Conservation (phyloP, 257 asterid genomes). For the Oldenlandia corymbosa region DNA sequence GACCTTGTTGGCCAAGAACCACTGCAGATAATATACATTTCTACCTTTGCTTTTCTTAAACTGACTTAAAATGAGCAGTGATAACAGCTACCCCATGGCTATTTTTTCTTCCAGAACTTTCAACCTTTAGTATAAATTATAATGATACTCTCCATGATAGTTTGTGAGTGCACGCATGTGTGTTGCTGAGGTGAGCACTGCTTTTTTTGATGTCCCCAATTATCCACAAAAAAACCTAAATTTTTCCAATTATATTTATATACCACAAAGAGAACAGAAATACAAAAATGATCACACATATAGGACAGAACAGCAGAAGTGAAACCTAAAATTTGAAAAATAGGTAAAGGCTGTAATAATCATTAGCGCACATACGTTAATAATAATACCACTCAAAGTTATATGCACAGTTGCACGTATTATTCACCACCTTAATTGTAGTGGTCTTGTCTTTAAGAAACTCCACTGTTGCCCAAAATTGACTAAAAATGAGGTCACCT, state of each 20-base stretch:
- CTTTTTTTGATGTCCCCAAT: conserved; percentile 16
- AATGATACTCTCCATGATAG: conserved; percentile 19
- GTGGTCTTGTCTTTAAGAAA: conserved; percentile 40
- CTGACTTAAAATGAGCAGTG: conserved; percentile 1
- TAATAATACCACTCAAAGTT: conserved; percentile 20
- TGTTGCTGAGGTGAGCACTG: conserved; percentile 6
- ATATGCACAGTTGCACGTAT: too few relatives aligned
- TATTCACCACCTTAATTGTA: conserved; percentile 32
- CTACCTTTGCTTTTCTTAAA: conserved; percentile 10
- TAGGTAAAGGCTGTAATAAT: conserved; percentile 14
- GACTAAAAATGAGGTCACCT: conserved; percentile 30
- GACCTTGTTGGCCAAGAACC: conserved; percentile 24
- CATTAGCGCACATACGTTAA: conserved; percentile 13
- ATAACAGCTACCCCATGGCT: background rate
- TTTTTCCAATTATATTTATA: background rate
- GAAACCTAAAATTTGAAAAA: conserved; percentile 19
- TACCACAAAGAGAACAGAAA: conserved; percentile 18
- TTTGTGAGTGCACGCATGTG: conserved; percentile 9
- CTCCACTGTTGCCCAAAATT: conserved; percentile 39
- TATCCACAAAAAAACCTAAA: conserved; percentile 13
- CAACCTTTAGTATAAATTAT: conserved; percentile 14
- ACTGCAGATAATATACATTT: conserved; percentile 25
- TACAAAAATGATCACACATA: conserved; percentile 18
- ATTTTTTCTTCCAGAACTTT: background rate
- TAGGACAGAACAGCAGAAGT: conserved; percentile 11